Base-by-base conservation (phyloP, 257 asterid genomes). In the Forsythia viridissima region DNA sequence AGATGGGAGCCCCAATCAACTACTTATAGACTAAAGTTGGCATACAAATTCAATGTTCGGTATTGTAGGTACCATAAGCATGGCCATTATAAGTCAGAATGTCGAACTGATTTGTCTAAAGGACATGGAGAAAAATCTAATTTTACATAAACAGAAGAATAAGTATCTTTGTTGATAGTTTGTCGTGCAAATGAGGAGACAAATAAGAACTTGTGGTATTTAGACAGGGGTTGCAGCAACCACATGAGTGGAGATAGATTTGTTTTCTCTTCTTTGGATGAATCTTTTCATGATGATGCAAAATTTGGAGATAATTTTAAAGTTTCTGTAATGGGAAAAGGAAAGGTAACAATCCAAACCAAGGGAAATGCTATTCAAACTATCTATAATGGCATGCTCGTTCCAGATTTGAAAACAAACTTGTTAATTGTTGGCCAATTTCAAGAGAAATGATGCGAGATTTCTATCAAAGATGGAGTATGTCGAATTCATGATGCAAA, bases 281-380 rank as follows among this genome's bases (percentile, higher is more conserved):
- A 70, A 38, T 70, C 73, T 30, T 70, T 39, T 1, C 1, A 30
- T 30, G 34, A 30, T 30, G 34, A 1, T 30, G 34, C 2, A 1
- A 30, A 30, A 30, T 21, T 72, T 43, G 61, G 76, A 44, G 76
- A 72, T 24, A 44, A 72, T 43, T 72, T 30, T 72, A 72, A n/a
- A 15, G 30, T 72, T n/a, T 40, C 36, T 3, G 61, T 72, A 11
- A 75, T 75, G 18, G 79, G 63, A 38, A 75, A 75, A 57, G 6
- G 70, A 7, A 2, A 15, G 3, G 52, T 55, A n/a, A 5, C 8
- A 6, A 30, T 74, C 65, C 30, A 38, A 13, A 63, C 79, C 10
- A 40, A 40, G 2, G 30, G 6, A 73, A 9, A 52, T 55, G 34
- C 30, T 11, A 51, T 2, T 8, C 1, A 24, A 24, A 73, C 69